Evolutionary conservation across 2,329 filamentous ascomycete species (phyloP).

Genomic region (Trichoderma simmonsii): DNA sequence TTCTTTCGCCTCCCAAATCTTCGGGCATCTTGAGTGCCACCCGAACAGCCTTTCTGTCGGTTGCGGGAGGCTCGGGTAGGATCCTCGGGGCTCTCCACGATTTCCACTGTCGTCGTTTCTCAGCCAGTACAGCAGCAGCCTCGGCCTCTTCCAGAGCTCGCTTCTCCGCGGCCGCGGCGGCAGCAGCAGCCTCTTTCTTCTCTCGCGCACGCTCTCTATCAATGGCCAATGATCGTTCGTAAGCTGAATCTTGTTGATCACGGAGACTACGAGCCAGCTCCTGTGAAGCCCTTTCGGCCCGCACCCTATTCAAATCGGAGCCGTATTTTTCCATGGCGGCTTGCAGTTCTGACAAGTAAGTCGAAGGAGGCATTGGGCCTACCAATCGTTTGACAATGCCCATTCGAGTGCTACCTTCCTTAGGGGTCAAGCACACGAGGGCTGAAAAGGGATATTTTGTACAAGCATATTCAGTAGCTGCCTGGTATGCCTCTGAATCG

Average conservation of each 20-base stretch:
- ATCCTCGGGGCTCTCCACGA: conserved; percentile 72
- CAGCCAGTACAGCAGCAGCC: conserved; percentile 51
- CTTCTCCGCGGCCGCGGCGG: conserved; percentile 65
- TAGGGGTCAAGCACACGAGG: conserved; percentile 81
- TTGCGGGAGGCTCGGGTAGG: conserved; percentile 61
- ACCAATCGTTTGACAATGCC: conserved; percentile 77
- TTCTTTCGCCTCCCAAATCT: conserved; percentile 61
- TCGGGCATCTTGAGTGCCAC: conserved; percentile 63
- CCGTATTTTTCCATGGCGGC: conserved; percentile 71
- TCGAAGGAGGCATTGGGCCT: conserved; percentile 65
- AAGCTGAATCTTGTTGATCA: conserved; percentile 88
- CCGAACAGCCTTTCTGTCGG: conserved; percentile 67
- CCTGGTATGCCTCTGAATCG: conserved; percentile 92
- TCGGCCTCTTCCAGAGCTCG: conserved; percentile 58
- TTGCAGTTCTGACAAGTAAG: conserved; percentile 74
- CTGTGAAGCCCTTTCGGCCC: conserved; percentile 75
- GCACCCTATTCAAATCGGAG: conserved; percentile 69
- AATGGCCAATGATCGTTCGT: conserved; percentile 83
- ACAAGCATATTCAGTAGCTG: conserved; percentile 79
- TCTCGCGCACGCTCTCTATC: conserved; percentile 81
- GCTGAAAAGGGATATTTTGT: conserved; percentile 92
- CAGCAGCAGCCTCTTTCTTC: conserved; percentile 70
- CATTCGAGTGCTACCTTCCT: conserved; percentile 82
- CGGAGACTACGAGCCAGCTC: conserved; percentile 76
- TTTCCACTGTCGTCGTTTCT: conserved; percentile 65